Base-by-base conservation (phyloP, 805 yeast genomes). In the Lachancea lanzarotensis region DNA sequence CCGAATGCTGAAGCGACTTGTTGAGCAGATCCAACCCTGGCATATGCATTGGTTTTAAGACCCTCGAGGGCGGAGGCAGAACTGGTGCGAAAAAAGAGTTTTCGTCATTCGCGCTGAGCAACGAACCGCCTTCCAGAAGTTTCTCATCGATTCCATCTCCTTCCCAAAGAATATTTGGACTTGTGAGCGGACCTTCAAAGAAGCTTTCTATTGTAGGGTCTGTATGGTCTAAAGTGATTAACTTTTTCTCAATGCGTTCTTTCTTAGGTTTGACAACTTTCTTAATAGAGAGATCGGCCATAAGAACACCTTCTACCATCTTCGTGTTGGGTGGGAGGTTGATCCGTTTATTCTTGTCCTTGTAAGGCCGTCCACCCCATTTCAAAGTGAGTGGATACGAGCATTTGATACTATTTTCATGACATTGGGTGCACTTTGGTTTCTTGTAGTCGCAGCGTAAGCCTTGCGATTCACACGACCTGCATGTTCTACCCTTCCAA, bases 351-450 rank as follows among this genome's bases (percentile, higher is more conserved):
- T 33, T 31, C 37, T 40, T 46, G 35, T 51, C 38, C 34, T 51
- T 53, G 41, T 51, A 51, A 5, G 52, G 54, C 18, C 56, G 38
- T 9, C 56, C 56, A 10, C 56, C 49, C 48, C 46, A 48, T 31
- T 35, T 39, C 18, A 41, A 39, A 22, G n/a, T 33, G n/a, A 41
- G 6, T 7, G 36, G 31, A 20, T 41, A 41, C 16, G 19, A 16
- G 40, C 45, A 41, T 32, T 17, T 8, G 26, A 17, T 8, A 10
- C 27, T 19, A 17, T 18, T n/a, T 48, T 74, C 77, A 1, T 54
- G 34, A 57, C 95, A 84, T 45, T 73, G 69, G 1, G 73, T 54
- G 54, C 95, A 84, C 0, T 54, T 46, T 0, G 93, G 93, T 54
- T 79, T 81, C 18, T 43, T 49, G 57, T 82, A 90, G 52, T 81